Percentiles rank a stretch among this genome's conserved stretches.
Evolutionary conservation across 169 alveolate species (phyloP).

Genomic region (Plasmodium adleri): DNA sequence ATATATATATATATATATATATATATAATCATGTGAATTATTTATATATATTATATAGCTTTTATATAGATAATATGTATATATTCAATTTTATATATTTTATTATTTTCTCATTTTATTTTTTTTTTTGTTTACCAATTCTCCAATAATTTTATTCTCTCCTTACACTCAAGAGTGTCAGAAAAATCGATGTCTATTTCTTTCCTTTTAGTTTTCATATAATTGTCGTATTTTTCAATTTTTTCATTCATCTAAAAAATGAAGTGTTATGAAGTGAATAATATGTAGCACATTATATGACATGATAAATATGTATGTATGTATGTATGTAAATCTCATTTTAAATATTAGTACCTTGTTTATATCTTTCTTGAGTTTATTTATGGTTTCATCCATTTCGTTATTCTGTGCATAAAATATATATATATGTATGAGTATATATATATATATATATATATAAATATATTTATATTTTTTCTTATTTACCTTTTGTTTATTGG

Average conservation of each 20-base stretch:
- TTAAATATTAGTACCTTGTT: slow-evolving; percentile 23
- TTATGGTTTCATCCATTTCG: slow-evolving; percentile 68
- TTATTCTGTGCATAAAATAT: slow-evolving; percentile 16
- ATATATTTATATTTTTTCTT: neutral
- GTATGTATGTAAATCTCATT: neutral
- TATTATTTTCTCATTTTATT: slow-evolving; percentile 33
- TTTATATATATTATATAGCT: neutral
- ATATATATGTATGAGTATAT: neutral
- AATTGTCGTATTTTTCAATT: slow-evolving; percentile 63
- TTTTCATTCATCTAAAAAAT: slow-evolving; percentile 36
- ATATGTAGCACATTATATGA: neutral
- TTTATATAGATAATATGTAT: neutral
- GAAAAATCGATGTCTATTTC: slow-evolving; percentile 73
- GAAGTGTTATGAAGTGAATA: neutral
- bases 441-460: neutral
- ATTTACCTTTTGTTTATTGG: slow-evolving; percentile 55
- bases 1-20: neutral
- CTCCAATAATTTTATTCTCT: slow-evolving; percentile 63
- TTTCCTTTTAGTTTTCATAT: slow-evolving; percentile 62
- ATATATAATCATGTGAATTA: neutral
- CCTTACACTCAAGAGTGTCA: slow-evolving; percentile 57
- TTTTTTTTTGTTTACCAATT: slow-evolving; percentile 23
- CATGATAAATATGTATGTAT: neutral
- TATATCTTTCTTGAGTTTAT: slow-evolving; percentile 51
- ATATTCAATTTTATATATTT: neutral